These are phyloP conservation scores for Lactarius hatsudake DNA, from an alignment of 768 basidiomycete genomes.

Conservation along the genomic window DNA sequence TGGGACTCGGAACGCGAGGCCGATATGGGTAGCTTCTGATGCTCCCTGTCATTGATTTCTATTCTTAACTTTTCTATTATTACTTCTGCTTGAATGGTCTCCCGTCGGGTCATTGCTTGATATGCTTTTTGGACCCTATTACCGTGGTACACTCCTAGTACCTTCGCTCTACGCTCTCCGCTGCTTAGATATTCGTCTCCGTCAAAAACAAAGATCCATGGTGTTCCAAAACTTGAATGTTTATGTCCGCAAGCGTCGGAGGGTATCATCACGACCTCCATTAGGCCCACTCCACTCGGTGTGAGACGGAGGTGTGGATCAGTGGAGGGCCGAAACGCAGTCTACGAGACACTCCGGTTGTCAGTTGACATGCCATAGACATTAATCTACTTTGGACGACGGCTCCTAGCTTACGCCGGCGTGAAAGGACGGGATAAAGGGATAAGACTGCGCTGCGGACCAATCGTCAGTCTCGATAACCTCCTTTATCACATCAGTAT, in stretches of 20 bases:
- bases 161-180: no score
- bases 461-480: not conserved
- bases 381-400: not conserved
- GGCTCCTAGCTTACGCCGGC: not conserved
- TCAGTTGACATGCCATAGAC: not conserved
- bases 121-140: not conserved
- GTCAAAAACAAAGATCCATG: not conserved
- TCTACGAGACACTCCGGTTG: not conserved
- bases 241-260: not conserved
- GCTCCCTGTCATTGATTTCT: no score
- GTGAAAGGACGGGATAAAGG: not conserved
- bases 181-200: not conserved
- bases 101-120: not conserved
- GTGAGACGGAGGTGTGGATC: not conserved
- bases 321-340: not conserved
- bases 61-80: no score
- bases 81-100: not conserved
- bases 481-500: not conserved
- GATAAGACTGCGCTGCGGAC: not conserved
- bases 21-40: no score
- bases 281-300: not conserved
- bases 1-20: no score
- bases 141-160: not conserved
- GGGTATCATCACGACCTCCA: not conserved
- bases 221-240: not conserved